Conservation (phyloP, 2,329 filamentous ascomycete species). For the Sarocladiaceae sp. region DNA sequence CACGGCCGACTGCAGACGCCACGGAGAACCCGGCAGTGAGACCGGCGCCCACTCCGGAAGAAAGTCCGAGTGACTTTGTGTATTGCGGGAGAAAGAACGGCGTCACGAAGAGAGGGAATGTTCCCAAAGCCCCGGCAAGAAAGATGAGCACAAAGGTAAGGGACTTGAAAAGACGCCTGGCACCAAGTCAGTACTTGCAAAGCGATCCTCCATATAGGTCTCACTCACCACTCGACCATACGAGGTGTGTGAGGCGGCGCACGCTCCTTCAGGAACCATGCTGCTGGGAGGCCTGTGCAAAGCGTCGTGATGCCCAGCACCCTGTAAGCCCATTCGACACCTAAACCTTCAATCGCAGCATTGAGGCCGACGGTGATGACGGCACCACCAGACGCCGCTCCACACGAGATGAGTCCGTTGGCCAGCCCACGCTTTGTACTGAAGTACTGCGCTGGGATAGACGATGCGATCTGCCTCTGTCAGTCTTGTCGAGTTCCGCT, state of each 20-base stretch:
- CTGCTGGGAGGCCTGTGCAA: slow-evolving; percentile 48
- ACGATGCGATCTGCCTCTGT: slow-evolving; percentile 31
- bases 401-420: slow-evolving; percentile 47
- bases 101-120: slow-evolving; percentile 36
- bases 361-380: slow-evolving; percentile 44
- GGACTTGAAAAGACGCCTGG: slow-evolving; percentile 45
- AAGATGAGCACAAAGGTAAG: slow-evolving; percentile 47
- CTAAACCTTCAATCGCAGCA: slow-evolving; percentile 37
- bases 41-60: slow-evolving; percentile 45
- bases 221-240: slow-evolving; percentile 46
- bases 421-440: slow-evolving; percentile 45
- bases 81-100: slow-evolving; percentile 31
- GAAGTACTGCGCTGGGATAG: slow-evolving; percentile 49
- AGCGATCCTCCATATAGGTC: no score
- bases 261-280: slow-evolving; percentile 45
- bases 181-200: neutral
- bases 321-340: slow-evolving; percentile 44
- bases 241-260: slow-evolving; percentile 26
- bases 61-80: slow-evolving; percentile 46
- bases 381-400: slow-evolving; percentile 50
- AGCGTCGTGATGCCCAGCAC: slow-evolving; percentile 46
- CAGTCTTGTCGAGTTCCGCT: slow-evolving; percentile 14
- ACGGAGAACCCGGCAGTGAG: slow-evolving; percentile 57
- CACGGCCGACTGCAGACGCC: slow-evolving; percentile 50
- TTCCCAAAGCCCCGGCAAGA: slow-evolving; percentile 46